Percentiles rank a stretch among this genome's conserved stretches.
Conservation (phyloP, 495 filamentous ascomycete species). For the Annulohypoxylon maeteangense region DNA sequence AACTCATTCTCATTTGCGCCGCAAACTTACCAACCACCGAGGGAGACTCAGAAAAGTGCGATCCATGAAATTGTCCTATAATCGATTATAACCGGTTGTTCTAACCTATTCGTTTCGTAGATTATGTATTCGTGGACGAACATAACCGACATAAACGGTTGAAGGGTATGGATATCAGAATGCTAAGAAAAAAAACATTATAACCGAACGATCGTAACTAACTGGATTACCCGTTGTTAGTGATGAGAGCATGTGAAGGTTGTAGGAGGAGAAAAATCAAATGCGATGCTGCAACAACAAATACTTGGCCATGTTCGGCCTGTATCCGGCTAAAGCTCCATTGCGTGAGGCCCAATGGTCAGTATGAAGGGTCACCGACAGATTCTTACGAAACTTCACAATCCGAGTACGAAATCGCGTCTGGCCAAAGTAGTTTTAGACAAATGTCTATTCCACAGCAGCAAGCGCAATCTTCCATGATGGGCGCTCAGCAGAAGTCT, state of each 20-base stretch:
- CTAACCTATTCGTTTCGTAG: conserved; percentile 56
- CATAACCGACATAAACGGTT: conserved; percentile 97
- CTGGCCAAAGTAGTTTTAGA: conserved; percentile 66
- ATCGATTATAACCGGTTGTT: conserved; percentile 10
- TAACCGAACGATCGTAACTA: conserved; percentile 14
- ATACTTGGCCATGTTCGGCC: conserved; percentile 97
- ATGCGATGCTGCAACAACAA: conserved; percentile 97
- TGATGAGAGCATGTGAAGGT: conserved; percentile 98
- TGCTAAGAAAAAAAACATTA: background rate
- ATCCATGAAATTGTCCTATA: conserved; percentile 25
- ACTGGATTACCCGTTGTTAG: conserved; percentile 58
- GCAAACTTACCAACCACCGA: conserved; percentile 62
- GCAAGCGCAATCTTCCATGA: conserved; percentile 46
- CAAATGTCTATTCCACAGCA: conserved; percentile 60
- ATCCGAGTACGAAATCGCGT: conserved; percentile 55
- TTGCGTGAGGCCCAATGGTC: conserved; percentile 91
- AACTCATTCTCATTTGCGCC: conserved; percentile 70
- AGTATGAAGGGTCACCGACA: conserved; percentile 77
- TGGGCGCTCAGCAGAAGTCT: conserved; percentile 50
- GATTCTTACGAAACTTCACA: conserved; percentile 61
- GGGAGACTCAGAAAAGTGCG: conserved; percentile 76
- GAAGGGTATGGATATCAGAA: conserved; percentile 73
- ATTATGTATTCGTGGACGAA: conserved; percentile 99
- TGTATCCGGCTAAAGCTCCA: conserved; percentile 92
- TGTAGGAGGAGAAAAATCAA: conserved; percentile 93